A percentile compares a stretch with the other conserved stretches of the same genome.
Conservation (phyloP, 1,284 basidiomycete species). For the Ceratobasidium sp. region DNA sequence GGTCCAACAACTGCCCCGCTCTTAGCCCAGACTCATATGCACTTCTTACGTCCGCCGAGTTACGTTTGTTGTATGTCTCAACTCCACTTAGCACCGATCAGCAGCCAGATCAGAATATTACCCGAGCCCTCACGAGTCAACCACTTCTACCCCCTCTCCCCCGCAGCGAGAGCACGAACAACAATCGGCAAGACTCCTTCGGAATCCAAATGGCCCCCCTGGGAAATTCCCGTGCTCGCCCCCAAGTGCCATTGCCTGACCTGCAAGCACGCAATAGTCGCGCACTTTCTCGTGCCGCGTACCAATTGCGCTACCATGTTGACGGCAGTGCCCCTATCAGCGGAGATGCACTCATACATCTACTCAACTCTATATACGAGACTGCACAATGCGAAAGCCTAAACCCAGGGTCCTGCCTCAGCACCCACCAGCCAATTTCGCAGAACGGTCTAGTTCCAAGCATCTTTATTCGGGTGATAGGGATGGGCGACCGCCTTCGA, state of each 20-base stretch:
- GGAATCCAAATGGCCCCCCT: background rate
- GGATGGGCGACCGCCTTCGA: too few relatives aligned
- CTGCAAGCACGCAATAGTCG: conserved; percentile 26
- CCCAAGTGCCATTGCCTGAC: background rate
- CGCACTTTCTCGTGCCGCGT: background rate
- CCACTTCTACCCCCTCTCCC: background rate
- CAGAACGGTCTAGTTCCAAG: too few relatives aligned
- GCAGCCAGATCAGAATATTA: background rate
- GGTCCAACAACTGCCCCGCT: background rate
- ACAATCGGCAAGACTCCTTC: background rate
- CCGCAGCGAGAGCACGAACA: background rate
- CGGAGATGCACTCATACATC: background rate
- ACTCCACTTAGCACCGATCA: background rate
- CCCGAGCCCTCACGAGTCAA: background rate
- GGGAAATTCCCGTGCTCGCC: background rate
- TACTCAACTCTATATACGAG: background rate
- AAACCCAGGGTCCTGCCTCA: background rate
- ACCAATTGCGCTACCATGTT: background rate
- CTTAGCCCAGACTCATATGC: conserved; percentile 19
- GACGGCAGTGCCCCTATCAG: background rate
- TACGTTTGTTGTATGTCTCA: background rate
- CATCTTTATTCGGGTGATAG: too few relatives aligned
- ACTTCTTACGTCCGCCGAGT: background rate
- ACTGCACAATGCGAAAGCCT: background rate
- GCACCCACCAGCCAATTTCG: background rate